Conservation (phyloP, 2,329 filamentous ascomycete genomes). For the Rutstroemia sydowiana region DNA sequence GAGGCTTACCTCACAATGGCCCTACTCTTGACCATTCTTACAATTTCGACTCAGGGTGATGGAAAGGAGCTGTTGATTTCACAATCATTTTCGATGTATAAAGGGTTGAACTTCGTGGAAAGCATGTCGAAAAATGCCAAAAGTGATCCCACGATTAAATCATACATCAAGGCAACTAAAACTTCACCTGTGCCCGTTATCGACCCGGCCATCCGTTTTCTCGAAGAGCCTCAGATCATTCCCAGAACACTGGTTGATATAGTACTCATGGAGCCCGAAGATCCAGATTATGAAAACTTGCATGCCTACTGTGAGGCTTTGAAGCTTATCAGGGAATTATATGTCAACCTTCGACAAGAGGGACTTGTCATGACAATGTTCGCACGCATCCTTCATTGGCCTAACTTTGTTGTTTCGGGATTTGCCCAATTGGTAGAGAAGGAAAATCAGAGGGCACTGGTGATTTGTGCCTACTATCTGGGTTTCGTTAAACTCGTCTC, state of each 20-base stretch:
- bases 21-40: too few species aligned
- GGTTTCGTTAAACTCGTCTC: slow-evolving; percentile 17
- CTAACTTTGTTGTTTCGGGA: slow-evolving; percentile 12
- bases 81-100: too few species aligned
- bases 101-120: too few species aligned
- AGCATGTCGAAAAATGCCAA: too few species aligned
- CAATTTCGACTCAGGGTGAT: too few species aligned
- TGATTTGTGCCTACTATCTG: slow-evolving; percentile 19
- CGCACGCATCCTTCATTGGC: slow-evolving; percentile 23
- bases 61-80: too few species aligned
- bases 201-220: too few species aligned
- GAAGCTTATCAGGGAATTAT: slow-evolving; percentile 23
- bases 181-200: too few species aligned
- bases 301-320: slow-evolving; percentile 21
- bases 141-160: too few species aligned
- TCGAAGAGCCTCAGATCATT: too few species aligned
- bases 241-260: slow-evolving; percentile 21
- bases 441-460: slow-evolving; percentile 16
- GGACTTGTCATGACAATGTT: slow-evolving; percentile 17
- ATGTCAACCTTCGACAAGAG: slow-evolving; percentile 23
- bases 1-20: slow-evolving; percentile 25
- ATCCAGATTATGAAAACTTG: slow-evolving; percentile 22
- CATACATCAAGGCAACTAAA: too few species aligned
- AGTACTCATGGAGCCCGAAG: slow-evolving; percentile 18
- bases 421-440: slow-evolving; percentile 11